Base-by-base conservation (phyloP, 345 rosid species). In the Leavenworthia alabamica region DNA sequence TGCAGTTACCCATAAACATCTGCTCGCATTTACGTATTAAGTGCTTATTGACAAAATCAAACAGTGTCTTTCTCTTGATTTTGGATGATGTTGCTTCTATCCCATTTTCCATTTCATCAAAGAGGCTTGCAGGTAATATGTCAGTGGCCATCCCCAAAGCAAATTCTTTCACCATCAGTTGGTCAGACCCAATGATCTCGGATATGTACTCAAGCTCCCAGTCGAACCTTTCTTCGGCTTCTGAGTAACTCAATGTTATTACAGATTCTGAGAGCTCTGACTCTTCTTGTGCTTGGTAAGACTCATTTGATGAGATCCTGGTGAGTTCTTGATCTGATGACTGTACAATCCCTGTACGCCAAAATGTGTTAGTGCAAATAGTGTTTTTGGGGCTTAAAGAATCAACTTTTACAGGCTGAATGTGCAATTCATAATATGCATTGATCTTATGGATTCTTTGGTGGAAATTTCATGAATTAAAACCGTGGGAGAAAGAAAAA, bases 171-270 rank as follows among this genome's bases (percentile, higher is more conserved):
- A 85, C 51, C 73, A 37, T 65, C 15, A 74, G 68, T 33, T 77
- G 82, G 17, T 79, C 79, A 52, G 71, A 61, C 32, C 67, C 33
- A 7, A 92, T 70, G 59, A 85, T 60, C 42, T 69, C 73, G 31
- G 71, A 78, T 67, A 85, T 62, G 57, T 85, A 89, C 35, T 74
- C 79, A 2, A 76, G 41, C 74, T 85, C 97, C 93, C 89, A 80
- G 61, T 73, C 67, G 19, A 47, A 52, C 11, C 73, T 60, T 45
- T 74, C 69, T 17, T 64, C 70, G 0, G 43, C 35, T 44, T 74
- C 77, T 24, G 62, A 3, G 6, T 42, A 64, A 64, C 47, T 46
- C 60, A 68, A 71, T 40, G 79, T 55, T 42, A 64, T 71, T 7
- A 64, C 42, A 14, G 71, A 76, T 74, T 57, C 81, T 2, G 60